Base-by-base conservation (phyloP, 257 asterid species). In the Forsythia suspensa region DNA sequence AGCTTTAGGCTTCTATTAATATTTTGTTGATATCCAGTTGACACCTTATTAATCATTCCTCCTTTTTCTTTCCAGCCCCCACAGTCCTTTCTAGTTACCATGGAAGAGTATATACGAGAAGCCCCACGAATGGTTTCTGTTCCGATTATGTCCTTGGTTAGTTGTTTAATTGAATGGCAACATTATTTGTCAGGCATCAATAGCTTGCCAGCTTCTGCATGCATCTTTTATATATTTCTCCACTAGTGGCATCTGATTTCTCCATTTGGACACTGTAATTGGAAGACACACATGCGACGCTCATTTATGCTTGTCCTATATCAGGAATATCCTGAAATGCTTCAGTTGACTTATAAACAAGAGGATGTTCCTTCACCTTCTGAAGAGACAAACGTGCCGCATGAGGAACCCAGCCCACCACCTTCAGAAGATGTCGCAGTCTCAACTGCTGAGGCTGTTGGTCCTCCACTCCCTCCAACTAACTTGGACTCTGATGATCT, bases 301-400 rank as follows among this genome's bases (percentile, higher is more conserved):
- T 76, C 29, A 41, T 65, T n/a, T 61, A 38, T 81, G 72, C 59
- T 55, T 39, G 59, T 74, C 67, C 16, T 75, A 75, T 79, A 68
- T 78, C 88, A 96, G 99, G 97, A 96, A 76, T 91, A 92, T 75
- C 99, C 98, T 2, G 98, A 96, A 86, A 89, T 96, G 90, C 92
- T 96, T 85, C 88, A 91, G 95, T 87, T 94, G 87, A 96, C 99
- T 15, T 96, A 96, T 84, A 94, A 90, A 83, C 97, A 90, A 74
- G 98, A 94, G 79, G 98, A 94, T 75, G 91, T 42, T 74, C 79
- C 90, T 72, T 71, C 87, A 59, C 91, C 90, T 76, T 78, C 92
- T 70, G 98, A 92, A 85, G 98, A 91, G 79, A 72, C 85, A 15
- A 77, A 84, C 74, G 83, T 82, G 13, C 65, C 78, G 13, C 80